Conservation (phyloP, 2,329 filamentous ascomycete species). For the Fusarium veterinarium region DNA sequence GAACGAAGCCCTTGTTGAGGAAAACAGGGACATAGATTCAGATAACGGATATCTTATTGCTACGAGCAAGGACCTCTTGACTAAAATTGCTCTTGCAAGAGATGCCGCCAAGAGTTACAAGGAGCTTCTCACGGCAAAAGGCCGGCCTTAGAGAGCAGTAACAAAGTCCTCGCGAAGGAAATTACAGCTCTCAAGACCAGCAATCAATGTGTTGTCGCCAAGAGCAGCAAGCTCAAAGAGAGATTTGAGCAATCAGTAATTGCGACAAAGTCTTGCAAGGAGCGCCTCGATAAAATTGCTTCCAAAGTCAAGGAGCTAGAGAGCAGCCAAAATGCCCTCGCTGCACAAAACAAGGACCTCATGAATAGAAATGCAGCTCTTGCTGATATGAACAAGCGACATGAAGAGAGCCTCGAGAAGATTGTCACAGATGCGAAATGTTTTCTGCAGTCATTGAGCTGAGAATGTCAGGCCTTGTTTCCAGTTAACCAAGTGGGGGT, state of each 20-base stretch:
- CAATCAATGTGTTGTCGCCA: neutral
- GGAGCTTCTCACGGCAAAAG: neutral
- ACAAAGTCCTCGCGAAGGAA: neutral
- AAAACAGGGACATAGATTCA: neutral
- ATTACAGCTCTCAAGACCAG: too few relatives aligned
- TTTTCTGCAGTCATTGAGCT: rapidly evolving
- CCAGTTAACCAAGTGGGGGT: too few relatives aligned
- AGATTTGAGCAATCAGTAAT: neutral
- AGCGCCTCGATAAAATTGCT: rapidly evolving
- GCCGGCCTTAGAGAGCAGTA: neutral
- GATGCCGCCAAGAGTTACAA: rapidly evolving
- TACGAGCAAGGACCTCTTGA: neutral
- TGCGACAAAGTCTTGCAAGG: neutral
- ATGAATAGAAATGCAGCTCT: neutral
- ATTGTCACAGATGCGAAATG: neutral
- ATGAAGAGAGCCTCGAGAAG: neutral
- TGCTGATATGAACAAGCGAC: neutral
- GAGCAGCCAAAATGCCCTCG: neutral
- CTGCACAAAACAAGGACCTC: neutral
- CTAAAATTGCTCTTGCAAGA: rapidly evolving
- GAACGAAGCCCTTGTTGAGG: neutral
- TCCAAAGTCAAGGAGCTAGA: neutral
- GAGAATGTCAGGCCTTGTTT: neutral
- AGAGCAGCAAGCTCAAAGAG: neutral
- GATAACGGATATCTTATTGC: neutral